Conservation (phyloP, 305 asterid species). For the Salvia sclarea region DNA sequence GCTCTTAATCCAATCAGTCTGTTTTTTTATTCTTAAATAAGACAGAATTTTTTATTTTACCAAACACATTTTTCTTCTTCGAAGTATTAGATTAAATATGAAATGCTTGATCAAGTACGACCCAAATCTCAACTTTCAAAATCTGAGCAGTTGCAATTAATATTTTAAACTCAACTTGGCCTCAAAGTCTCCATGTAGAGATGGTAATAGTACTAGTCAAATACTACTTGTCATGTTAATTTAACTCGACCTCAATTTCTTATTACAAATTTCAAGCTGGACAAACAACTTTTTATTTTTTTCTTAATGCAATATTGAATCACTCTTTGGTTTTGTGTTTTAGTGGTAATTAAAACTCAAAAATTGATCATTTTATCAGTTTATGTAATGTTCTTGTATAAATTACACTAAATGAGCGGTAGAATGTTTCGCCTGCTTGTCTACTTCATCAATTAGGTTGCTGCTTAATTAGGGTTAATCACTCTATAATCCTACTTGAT, state of each 20-base stretch:
- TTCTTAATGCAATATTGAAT: neutral
- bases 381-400: no score
- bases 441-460: neutral
- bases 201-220: neutral
- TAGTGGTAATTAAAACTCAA: neutral
- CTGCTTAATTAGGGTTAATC: slow-evolving; percentile 6
- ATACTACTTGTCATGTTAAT: neutral
- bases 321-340: neutral
- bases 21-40: neutral
- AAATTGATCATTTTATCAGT: neutral
- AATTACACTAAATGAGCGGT: no score
- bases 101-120: slow-evolving; percentile 24
- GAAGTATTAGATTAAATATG: slow-evolving; percentile 23
- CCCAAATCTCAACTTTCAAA: slow-evolving; percentile 36
- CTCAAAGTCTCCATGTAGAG: slow-evolving; percentile 43
- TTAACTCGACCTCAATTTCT: neutral
- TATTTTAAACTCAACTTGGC: slow-evolving; percentile 45
- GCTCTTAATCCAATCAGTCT: slow-evolving; percentile 30
- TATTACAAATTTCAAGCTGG: neutral
- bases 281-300: no score
- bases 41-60: neutral
- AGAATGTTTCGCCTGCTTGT: neutral
- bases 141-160: slow-evolving; percentile 27
- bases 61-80: slow-evolving; percentile 11
- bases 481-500: slow-evolving; percentile 9